A percentile compares a stretch with the other conserved stretches of the same genome.
Evolutionary conservation across 169 alveolate genomes (phyloP).

Genomic region (Cryptosporidium xiaoi): DNA sequence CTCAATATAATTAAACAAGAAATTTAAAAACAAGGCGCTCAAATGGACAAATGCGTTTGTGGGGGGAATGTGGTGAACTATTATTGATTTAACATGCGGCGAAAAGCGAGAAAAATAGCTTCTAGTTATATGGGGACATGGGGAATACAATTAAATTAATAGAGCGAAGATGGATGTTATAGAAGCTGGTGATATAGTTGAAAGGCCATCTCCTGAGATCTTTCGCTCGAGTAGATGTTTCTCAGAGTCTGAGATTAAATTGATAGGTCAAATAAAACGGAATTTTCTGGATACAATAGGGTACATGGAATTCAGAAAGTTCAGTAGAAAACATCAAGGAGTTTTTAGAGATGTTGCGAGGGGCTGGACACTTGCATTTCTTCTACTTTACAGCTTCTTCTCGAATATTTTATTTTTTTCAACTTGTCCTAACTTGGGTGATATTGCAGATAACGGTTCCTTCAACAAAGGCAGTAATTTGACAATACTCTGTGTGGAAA

Average conservation of each 20-base stretch:
- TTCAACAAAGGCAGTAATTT: constrained; percentile 45
- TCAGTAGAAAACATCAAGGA: constrained; percentile 72
- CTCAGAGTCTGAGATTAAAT: constrained; percentile 43
- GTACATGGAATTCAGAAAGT: constrained; percentile 59
- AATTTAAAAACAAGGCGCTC: background rate
- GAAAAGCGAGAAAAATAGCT: constrained; percentile 1
- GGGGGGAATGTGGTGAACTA: constrained; percentile 50
- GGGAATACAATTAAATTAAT: constrained; percentile 2
- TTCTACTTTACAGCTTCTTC: constrained; percentile 47
- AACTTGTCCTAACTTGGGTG: constrained; percentile 69
- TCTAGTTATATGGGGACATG: constrained; percentile 9
- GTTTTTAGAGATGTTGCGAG: constrained; percentile 73
- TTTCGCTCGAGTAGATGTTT: constrained; percentile 42
- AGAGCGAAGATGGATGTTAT: constrained; percentile 41
- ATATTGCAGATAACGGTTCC: constrained; percentile 23
- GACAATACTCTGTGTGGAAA: constrained; percentile 40
- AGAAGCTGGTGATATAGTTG: constrained; percentile 74
- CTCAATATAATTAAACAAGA: background rate
- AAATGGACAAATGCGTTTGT: too few relatives aligned
- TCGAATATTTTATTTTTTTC: constrained; percentile 63
- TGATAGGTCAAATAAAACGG: constrained; percentile 38
- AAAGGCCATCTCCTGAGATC: constrained; percentile 66
- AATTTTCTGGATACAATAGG: constrained; percentile 71
- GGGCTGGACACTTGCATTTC: constrained; percentile 41
- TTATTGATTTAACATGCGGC: constrained; percentile 4